Evolutionary conservation across 177 flowering plant genomes (phyloP).

Genomic region (Vitis hybrid): DNA sequence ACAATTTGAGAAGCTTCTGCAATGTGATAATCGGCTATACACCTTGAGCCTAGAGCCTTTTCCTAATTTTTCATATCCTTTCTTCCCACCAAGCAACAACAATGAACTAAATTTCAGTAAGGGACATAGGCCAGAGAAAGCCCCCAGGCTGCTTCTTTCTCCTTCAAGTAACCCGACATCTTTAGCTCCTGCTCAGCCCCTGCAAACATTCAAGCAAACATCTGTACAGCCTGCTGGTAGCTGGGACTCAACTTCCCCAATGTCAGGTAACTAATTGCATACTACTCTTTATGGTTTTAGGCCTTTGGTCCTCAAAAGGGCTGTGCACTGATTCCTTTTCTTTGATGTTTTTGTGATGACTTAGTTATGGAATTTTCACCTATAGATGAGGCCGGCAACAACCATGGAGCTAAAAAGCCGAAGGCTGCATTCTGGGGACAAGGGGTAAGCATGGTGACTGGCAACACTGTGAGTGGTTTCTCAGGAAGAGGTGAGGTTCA

Average conservation of each 20-base stretch:
- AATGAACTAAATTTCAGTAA: constrained; percentile 5
- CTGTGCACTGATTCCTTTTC: neutral
- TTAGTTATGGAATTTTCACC: constrained; percentile 14
- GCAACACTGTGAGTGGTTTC: neutral
- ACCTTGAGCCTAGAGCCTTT: constrained; percentile 37
- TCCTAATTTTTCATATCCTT: constrained; percentile 29
- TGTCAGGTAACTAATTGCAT: constrained; percentile 17
- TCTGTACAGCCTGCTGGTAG: neutral
- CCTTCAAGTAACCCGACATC: no score
- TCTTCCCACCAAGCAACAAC: constrained; percentile 16
- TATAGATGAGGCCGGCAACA: neutral
- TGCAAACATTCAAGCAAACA: no score
- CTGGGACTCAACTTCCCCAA: constrained; percentile 11
- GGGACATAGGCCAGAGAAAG: neutral
- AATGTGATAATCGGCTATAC: constrained; percentile 30
- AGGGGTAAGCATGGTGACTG: neutral
- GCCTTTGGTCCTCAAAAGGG: neutral
- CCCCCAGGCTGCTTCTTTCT: no score
- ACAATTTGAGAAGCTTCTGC: constrained; percentile 42
- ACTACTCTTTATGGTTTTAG: neutral
- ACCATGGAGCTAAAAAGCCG: neutral
- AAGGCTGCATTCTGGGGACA: neutral
- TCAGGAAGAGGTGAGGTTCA: neutral
- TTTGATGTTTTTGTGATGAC: neutral
- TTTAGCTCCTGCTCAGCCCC: no score